These are phyloP conservation scores for Populus tremula DNA, from an alignment of 345 rosid species.

Conservation along the genomic window DNA sequence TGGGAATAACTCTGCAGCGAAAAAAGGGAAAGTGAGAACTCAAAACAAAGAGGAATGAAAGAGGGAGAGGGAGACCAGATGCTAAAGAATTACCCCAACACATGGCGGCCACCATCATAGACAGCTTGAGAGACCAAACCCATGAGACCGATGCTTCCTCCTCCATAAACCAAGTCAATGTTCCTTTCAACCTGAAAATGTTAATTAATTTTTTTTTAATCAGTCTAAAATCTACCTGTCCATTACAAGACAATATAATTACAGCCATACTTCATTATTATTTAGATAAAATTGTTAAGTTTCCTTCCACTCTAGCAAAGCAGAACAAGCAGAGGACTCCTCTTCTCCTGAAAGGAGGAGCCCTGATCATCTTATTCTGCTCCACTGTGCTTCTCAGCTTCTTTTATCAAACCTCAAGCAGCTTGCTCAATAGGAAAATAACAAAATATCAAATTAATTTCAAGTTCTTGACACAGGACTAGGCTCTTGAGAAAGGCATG, in stretches of 20 bases:
- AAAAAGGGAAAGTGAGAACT: background rate
- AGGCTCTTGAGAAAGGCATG: background rate
- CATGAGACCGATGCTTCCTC: conserved; percentile 39
- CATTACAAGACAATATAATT: background rate
- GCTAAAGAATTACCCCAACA: conserved; percentile 20
- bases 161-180: conserved; percentile 40
- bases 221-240: background rate
- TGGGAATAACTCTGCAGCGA: conserved; percentile 31
- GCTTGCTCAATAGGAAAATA: background rate
- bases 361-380: background rate
- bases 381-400: background rate
- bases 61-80: background rate
- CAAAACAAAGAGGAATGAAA: background rate
- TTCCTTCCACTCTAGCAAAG: background rate
- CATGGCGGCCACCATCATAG: conserved; percentile 35
- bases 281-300: background rate
- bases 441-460: too few species aligned
- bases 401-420: background rate
- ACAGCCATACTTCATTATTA: background rate
- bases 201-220: background rate
- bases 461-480: too few species aligned
- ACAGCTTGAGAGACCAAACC: conserved; percentile 34
- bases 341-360: too few species aligned
- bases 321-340: background rate
- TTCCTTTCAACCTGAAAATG: conserved; percentile 29